A percentile compares a stretch with the other conserved stretches of the same genome.
Evolutionary conservation across 2,329 filamentous ascomycete genomes (phyloP).

Genomic region (Alternaria sp.): DNA sequence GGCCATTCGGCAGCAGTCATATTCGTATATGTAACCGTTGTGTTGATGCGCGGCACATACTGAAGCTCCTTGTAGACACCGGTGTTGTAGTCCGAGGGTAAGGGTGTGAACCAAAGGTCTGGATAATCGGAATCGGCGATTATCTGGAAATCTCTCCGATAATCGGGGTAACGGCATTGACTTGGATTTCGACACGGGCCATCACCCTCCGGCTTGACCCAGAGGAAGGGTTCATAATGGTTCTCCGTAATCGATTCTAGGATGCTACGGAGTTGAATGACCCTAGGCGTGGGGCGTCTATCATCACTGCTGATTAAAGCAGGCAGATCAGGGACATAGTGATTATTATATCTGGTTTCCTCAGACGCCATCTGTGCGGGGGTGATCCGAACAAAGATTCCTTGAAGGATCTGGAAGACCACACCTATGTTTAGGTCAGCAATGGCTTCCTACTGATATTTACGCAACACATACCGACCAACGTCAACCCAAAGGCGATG

Average conservation of each 20-base stretch:
- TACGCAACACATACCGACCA: slow-evolving; percentile 1
- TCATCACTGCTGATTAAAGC: background rate
- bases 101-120: background rate
- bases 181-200: background rate
- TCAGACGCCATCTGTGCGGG: background rate
- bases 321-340: background rate
- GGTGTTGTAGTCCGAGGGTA: background rate
- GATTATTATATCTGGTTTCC: background rate
- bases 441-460: background rate
- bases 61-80: background rate
- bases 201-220: background rate
- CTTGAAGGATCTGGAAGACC: background rate
- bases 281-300: too few relatives aligned
- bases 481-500: background rate
- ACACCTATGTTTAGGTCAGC: background rate
- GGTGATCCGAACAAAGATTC: background rate
- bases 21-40: background rate
- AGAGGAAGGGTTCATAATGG: slow-evolving; percentile 1
- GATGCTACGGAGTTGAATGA: slow-evolving; percentile 3
- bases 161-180: background rate
- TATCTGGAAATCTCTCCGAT: background rate
- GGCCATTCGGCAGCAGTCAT: background rate
- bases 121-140: background rate
- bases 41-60: slow-evolving; percentile 5
- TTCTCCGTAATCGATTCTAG: background rate